These are phyloP conservation scores for Neoarthrinium moseri DNA, from an alignment of 2,329 filamentous ascomycete species.

Conservation along the genomic window DNA sequence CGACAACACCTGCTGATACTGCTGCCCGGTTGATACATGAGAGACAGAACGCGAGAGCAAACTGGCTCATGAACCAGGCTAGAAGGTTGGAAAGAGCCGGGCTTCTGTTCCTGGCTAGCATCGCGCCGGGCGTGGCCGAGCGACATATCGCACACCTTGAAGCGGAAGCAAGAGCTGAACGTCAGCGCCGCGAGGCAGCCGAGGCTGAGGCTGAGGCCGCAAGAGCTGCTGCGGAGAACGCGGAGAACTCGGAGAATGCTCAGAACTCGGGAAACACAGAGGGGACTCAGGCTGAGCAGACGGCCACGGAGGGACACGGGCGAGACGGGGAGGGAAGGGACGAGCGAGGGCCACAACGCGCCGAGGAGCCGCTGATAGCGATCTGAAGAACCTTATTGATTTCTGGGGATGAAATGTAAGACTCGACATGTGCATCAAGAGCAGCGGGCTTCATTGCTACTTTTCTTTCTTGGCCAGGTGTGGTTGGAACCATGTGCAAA, in stretches of 20 bases:
- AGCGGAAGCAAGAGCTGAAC: conserved; percentile 35
- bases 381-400: no score
- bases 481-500: no score
- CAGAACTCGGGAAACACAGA: neutral
- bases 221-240: neutral
- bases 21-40: conserved; percentile 54
- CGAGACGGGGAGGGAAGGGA: neutral
- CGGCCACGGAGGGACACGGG: neutral
- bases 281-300: neutral
- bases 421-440: no score
- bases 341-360: neutral
- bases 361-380: neutral
- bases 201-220: neutral
- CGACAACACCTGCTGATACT: conserved; percentile 46
- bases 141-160: conserved; percentile 61
- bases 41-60: conserved; percentile 41
- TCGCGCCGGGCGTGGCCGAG: conserved; percentile 65
- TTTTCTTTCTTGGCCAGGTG: no score
- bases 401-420: no score
- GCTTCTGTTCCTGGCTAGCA: conserved; percentile 63
- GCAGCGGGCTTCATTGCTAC: no score
- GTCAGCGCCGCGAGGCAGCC: conserved; percentile 3
- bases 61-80: conserved; percentile 49
- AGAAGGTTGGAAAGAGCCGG: conserved; percentile 58
- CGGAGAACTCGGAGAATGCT: neutral